Evolutionary conservation across 2,329 filamentous ascomycete genomes (phyloP).

Genomic region (Didymosphaeria variabile): DNA sequence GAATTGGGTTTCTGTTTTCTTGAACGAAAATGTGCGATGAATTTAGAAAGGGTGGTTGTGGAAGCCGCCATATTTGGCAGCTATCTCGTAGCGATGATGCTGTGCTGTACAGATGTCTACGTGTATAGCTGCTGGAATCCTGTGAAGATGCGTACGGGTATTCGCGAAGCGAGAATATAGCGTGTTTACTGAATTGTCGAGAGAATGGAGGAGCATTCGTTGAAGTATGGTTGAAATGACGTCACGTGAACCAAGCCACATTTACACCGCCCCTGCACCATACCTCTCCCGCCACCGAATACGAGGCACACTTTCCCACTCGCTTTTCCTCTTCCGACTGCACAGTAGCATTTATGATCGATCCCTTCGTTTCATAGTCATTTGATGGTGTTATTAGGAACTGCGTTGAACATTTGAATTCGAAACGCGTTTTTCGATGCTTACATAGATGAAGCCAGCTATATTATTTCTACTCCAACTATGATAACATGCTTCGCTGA

Average conservation of each 20-base stretch:
- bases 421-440: too few species aligned
- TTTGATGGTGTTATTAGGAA: too few species aligned
- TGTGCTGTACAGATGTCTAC: background rate
- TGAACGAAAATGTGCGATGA: slow-evolving; percentile 39
- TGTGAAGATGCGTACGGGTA: background rate
- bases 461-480: too few species aligned
- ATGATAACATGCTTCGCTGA: too few species aligned
- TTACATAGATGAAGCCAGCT: too few species aligned
- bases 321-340: too few species aligned
- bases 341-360: too few species aligned
- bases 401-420: too few species aligned
- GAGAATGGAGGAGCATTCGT: background rate
- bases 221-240: background rate
- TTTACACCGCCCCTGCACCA: background rate
- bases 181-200: background rate
- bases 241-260: slow-evolving; percentile 10
- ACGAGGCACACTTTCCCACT: too few species aligned
- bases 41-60: slow-evolving; percentile 38
- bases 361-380: too few species aligned
- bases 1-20: slow-evolving; percentile 15
- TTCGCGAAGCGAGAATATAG: too few species aligned
- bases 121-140: background rate
- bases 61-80: slow-evolving; percentile 30
- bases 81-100: background rate
- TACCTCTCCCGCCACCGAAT: background rate